Evolutionary conservation across 2,329 filamentous ascomycete genomes (phyloP).

Genomic region (Trichophaea hybrida): DNA sequence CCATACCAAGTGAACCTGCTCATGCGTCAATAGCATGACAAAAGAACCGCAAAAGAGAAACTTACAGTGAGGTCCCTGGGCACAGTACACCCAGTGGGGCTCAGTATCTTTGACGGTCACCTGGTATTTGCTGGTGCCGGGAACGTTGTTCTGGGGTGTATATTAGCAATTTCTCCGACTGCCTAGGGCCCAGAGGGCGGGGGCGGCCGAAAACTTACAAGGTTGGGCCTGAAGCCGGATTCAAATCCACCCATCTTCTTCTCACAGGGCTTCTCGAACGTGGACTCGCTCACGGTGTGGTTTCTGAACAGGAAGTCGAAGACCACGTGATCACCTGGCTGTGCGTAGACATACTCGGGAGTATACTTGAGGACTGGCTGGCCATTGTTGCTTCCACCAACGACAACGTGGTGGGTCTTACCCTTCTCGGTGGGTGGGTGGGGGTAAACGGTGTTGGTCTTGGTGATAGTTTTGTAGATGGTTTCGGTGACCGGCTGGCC

Average conservation of each 20-base stretch:
- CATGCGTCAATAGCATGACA: too few species aligned
- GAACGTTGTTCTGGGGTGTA: conserved; percentile 6
- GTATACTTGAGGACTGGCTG: conserved; percentile 42
- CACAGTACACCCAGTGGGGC: conserved; percentile 18
- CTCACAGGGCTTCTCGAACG: conserved; percentile 30
- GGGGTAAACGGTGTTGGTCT: background rate
- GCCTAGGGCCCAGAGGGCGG: background rate
- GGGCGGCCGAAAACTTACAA: background rate
- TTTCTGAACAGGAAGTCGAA: conserved; percentile 50
- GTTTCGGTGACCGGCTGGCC: background rate
- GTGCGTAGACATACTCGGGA: conserved; percentile 50
- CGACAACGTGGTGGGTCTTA: conserved; percentile 11
- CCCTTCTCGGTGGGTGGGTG: background rate
- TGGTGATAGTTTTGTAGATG: background rate
- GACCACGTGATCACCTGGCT: conserved; percentile 49
- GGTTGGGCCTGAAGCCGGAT: conserved; percentile 9
- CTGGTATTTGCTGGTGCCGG: background rate
- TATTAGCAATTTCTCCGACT: background rate
- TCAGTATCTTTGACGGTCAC: conserved; percentile 4
- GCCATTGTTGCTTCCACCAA: conserved; percentile 17
- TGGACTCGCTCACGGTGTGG: conserved; percentile 35
- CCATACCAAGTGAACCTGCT: conserved; percentile 8
- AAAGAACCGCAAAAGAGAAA: too few species aligned
- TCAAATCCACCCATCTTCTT: conserved; percentile 20
- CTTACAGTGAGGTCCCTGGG: conserved; percentile 13